Evolutionary conservation across 805 yeast species (phyloP), one percentile per base, ranked within the genome.

Genomic region (Zygosaccharomyces siamensis): DNA sequence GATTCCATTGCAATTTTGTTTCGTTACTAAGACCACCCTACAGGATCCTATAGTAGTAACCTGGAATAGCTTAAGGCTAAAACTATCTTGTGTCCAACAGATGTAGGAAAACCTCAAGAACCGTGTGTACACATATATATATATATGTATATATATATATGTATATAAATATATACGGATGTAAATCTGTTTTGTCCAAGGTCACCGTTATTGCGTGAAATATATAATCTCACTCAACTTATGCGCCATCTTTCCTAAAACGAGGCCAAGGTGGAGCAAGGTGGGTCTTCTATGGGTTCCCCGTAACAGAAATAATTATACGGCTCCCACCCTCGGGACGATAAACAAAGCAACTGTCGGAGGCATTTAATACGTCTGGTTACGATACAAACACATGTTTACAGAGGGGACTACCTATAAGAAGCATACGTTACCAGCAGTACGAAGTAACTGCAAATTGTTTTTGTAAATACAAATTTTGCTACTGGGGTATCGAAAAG

Each of bases 301-400:
- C 44, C 23, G 12, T 41, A 30, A 33, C 30, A 41, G 44, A 41
- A 41, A 41, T 41, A 41, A 41, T 41, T 41, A 41, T 30, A 41
- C 36, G 44, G 36, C 20, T 18, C 21, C 33, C 33, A 18, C 14
- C 36, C 10, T 18, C 18, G 23, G 16, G 18, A 41, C 28, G 44
- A 41, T 41, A 41, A 41, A 41, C 44, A 41, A 41, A 41, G 44
- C 44, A 41, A 41, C 44, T 24, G 23, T 5, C 43, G 18, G 43
- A 16, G 43, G 43, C 43, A 39, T 21, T 3, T 38, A 27, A 21
- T 24, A 42, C 39, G 31, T 20, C 26, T 36, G 20, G 21, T 23
- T 16, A 28, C 20, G 24, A 36, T 21, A 26, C 38, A 30, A n/a
- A 42, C 38, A 31, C 20, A 41, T 36, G 28, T 26, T 21, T 24